Evolutionary conservation across 2,329 filamentous ascomycete genomes (phyloP).

Genomic region (Mariannaea sp.): DNA sequence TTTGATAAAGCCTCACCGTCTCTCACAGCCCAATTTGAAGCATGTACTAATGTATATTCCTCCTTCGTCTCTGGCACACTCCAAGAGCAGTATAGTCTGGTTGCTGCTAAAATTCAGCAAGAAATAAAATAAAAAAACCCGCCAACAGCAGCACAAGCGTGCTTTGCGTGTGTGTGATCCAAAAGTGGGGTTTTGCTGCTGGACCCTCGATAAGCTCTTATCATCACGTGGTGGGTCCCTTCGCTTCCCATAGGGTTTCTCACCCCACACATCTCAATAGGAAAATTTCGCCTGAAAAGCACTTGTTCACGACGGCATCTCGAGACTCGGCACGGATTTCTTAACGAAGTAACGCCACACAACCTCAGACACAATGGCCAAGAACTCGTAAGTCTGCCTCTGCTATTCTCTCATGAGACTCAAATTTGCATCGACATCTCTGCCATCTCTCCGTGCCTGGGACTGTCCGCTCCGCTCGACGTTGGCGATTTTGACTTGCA

Average conservation of each 20-base stretch:
- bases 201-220: constrained; percentile 33
- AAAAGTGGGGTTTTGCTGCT: not conserved
- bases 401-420: constrained; percentile 1
- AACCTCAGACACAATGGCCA: constrained; percentile 63
- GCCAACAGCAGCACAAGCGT: too few relatives aligned
- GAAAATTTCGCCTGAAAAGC: constrained; percentile 44
- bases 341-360: constrained; percentile 48
- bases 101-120: too few relatives aligned
- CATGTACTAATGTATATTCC: too few relatives aligned
- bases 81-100: too few relatives aligned
- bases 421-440: constrained; percentile 21
- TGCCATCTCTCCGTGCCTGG: constrained; percentile 22
- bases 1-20: too few relatives aligned
- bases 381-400: constrained; percentile 60
- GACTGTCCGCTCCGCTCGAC: constrained; percentile 10
- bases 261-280: constrained; percentile 45
- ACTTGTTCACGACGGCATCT: constrained; percentile 44
- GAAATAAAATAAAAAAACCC: too few relatives aligned
- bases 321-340: constrained; percentile 45
- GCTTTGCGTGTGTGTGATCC: too few relatives aligned
- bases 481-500: constrained; percentile 3
- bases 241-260: constrained; percentile 48
- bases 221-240: constrained; percentile 42
- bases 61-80: too few relatives aligned
- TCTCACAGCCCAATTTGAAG: too few relatives aligned